Percentiles rank a stretch among this genome's conserved stretches.
These are phyloP conservation scores for Ulmus americana DNA, from an alignment of 331 rosid genomes.

Conservation along the genomic window DNA sequence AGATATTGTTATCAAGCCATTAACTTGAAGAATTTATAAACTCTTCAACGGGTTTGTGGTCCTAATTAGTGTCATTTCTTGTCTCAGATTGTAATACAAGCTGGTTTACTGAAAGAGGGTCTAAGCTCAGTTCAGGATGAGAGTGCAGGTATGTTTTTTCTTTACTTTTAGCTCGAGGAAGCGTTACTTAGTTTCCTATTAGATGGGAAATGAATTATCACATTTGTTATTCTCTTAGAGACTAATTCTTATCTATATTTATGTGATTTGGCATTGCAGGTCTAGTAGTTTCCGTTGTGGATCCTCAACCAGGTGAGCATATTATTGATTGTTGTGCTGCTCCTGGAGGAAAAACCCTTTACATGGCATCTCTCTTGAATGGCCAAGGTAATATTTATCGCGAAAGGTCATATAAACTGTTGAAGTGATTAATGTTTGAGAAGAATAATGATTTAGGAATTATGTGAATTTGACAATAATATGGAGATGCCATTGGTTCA, in stretches of 20 bases:
- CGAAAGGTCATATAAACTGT: background rate
- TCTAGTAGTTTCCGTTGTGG: slow-evolving; percentile 57
- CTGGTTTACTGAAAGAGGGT: slow-evolving; percentile 66
- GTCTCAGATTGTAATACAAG: slow-evolving; percentile 59
- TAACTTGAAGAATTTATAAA: slow-evolving; percentile 4
- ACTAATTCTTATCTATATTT: background rate
- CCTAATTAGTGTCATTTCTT: slow-evolving; percentile 26
- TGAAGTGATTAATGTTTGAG: background rate
- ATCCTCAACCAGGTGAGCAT: slow-evolving; percentile 74
- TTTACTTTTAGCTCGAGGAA: slow-evolving; percentile 16
- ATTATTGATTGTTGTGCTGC: slow-evolving; percentile 91
- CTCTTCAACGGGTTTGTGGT: slow-evolving; percentile 4
- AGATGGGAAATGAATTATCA: background rate
- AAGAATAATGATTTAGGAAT: background rate
- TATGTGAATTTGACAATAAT: background rate
- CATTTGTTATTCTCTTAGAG: background rate
- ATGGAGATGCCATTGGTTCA: slow-evolving; percentile 23
- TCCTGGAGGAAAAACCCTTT: slow-evolving; percentile 86
- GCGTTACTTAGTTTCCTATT: background rate
- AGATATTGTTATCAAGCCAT: slow-evolving; percentile 9
- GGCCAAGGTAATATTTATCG: slow-evolving; percentile 53
- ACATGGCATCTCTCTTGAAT: slow-evolving; percentile 67
- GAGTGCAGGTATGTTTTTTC: slow-evolving; percentile 60
- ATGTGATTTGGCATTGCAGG: slow-evolving; percentile 37
- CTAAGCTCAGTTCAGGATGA: slow-evolving; percentile 86